These are phyloP conservation scores for Beauveria brongniartii DNA, from an alignment of 2,329 filamentous ascomycete species.

Conservation along the genomic window DNA sequence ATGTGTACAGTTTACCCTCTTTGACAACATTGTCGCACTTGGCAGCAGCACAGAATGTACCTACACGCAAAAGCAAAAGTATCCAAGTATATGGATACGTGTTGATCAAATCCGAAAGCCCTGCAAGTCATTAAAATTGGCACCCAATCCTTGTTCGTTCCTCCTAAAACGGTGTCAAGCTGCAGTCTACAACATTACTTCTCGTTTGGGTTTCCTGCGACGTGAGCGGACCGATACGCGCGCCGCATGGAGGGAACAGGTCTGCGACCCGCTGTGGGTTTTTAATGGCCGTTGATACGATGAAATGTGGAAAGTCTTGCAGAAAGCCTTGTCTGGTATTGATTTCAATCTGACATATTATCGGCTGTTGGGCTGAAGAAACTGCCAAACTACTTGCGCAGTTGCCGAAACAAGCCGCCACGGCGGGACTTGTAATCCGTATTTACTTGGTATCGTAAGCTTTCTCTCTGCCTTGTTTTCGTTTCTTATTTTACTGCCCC, in stretches of 20 bases:
- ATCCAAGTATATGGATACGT: too few species aligned
- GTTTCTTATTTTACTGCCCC: too few species aligned
- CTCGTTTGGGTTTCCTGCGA: background rate
- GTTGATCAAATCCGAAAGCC: background rate
- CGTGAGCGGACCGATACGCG: background rate
- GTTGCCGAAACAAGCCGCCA: background rate
- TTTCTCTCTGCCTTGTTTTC: too few species aligned
- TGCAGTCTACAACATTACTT: background rate
- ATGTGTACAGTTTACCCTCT: background rate
- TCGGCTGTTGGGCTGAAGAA: background rate
- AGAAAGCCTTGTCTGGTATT: background rate
- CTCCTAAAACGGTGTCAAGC: background rate
- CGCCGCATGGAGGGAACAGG: background rate
- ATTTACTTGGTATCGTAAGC: too few species aligned
- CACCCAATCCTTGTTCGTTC: background rate
- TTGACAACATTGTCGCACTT: background rate
- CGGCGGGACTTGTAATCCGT: too few species aligned
- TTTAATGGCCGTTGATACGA: background rate
- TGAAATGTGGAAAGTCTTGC: background rate
- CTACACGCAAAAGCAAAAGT: too few species aligned
- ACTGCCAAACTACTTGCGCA: background rate
- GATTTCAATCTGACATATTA: background rate
- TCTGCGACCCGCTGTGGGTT: background rate
- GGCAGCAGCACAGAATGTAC: background rate
- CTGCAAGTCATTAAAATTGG: background rate